Evolutionary conservation across 495 filamentous ascomycete genomes (phyloP).

Genomic region (Astrocystis sublimbata): DNA sequence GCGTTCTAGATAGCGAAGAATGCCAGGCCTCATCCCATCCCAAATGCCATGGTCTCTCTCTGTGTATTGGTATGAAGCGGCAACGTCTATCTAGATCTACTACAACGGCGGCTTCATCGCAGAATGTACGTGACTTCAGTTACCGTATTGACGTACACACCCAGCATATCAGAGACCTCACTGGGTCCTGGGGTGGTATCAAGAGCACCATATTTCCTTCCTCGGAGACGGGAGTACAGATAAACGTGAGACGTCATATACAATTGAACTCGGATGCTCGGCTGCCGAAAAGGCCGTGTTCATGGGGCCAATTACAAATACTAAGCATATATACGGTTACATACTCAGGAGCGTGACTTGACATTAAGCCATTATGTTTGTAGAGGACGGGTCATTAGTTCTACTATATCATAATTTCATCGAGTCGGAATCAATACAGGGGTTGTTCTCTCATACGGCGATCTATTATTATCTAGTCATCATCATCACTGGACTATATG

Average conservation of each 20-base stretch:
- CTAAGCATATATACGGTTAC: background rate
- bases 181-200: background rate
- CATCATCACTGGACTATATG: conserved; percentile 15
- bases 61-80: background rate
- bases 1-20: background rate
- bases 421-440: background rate
- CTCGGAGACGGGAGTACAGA: background rate
- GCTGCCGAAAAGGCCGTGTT: too few species aligned
- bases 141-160: background rate
- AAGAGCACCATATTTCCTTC: background rate
- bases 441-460: background rate
- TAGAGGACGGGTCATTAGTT: too few species aligned
- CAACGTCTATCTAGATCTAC: background rate
- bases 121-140: background rate
- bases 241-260: conserved; percentile 1
- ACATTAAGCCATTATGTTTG: background rate
- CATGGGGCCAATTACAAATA: background rate
- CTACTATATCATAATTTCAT: too few species aligned
- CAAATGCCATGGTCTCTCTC: background rate
- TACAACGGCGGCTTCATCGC: background rate
- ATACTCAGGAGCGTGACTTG: background rate
- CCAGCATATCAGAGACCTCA: background rate
- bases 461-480: conserved; percentile 12
- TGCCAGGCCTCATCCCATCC: too few species aligned
- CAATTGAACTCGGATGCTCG: background rate